Evolutionary conservation across 2,329 filamentous ascomycete genomes (phyloP).

Genomic region (Grosmannia penicillata): DNA sequence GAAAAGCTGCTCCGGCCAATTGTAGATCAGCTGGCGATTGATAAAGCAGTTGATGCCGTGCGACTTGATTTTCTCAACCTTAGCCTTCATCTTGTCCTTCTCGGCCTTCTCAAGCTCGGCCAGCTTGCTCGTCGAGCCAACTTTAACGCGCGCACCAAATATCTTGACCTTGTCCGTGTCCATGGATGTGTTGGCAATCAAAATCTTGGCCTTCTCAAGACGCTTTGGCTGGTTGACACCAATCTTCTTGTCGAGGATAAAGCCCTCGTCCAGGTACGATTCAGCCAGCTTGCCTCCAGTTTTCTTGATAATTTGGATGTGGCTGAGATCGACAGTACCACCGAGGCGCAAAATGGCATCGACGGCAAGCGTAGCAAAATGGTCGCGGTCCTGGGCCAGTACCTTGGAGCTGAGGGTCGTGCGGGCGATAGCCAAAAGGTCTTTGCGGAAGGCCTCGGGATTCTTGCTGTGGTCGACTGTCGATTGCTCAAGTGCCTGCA

Average conservation of each 20-base stretch:
- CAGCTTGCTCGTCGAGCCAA: conserved; percentile 87
- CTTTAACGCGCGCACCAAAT: conserved; percentile 93
- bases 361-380: conserved; percentile 79
- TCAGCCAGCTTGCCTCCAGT: conserved; percentile 93
- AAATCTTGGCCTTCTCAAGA: conserved; percentile 93
- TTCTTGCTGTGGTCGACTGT: conserved; percentile 85
- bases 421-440: conserved; percentile 77
- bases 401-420: conserved; percentile 98
- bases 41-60: conserved; percentile 99
- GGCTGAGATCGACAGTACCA: conserved; percentile 82
- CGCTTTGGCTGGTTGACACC: conserved; percentile 97
- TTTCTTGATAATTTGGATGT: conserved; percentile 99
- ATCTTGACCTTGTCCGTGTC: conserved; percentile 99
- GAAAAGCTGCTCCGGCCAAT: conserved; percentile 99
- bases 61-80: conserved; percentile 97
- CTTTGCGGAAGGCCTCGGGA: conserved; percentile 71
- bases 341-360: conserved; percentile 85
- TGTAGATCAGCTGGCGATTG: conserved; percentile 98
- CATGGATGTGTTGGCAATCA: conserved; percentile 97
- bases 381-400: conserved; percentile 78
- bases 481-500: conserved; percentile 67
- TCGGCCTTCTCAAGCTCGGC: conserved; percentile 98
- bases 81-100: conserved; percentile 98
- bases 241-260: conserved; percentile 98
- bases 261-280: conserved; percentile 94